Evolutionary conservation across 495 filamentous ascomycete species (phyloP), one percentile per base, ranked within the genome.

Genomic region (Xylaria acuta): DNA sequence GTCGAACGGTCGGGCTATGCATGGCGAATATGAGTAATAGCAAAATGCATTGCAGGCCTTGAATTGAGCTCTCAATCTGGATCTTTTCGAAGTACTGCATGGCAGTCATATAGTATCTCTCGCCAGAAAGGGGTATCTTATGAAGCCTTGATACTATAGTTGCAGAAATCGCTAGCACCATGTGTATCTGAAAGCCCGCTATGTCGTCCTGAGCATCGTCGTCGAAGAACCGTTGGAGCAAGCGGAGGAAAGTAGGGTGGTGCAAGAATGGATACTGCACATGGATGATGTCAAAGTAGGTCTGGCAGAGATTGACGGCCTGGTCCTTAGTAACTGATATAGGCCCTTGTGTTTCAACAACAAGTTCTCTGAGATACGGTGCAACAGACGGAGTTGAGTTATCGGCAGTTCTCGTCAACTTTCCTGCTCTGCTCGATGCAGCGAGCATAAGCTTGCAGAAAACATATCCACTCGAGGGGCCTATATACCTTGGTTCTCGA

Each of bases 1-100:
- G 76, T 12, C 78, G 76, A 45, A 82, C 82, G 1, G 82, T 84
- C 0, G 83, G 80, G 72, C 84, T 87, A 45, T 85, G 79, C 53
- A 87, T 72, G 2, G 83, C 82, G 75, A 85, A 86, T 0, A 86
- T 80, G 75, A 85, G 84, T 5, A 87, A 76, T 30, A 85, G 75
- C 11, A 86, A 72, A 3, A 84, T 64, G 69, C 80, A 81, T 69
- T 86, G 84, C 2, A 86, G 72, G 27, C 81, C 82, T 47, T 80
- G 74, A 7, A 85, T 56, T 7, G 83, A 82, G 9, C 80, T 80
- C 47, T 85, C 81, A 7, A 75, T 71, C 69, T 79, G 84, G 3
- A 82, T 76, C 27, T 78, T 69, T 30, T 82, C 79, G 16, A 82
- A 78, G 60, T 81, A 76, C n/a, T 80, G 72, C 72, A 84, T 82